A percentile compares a stretch with the other conserved stretches of the same genome.
phyloP scores from a whole-genome alignment of 768 basidiomycete genomes.

The Leucocoprinus leucothites region DNA sequence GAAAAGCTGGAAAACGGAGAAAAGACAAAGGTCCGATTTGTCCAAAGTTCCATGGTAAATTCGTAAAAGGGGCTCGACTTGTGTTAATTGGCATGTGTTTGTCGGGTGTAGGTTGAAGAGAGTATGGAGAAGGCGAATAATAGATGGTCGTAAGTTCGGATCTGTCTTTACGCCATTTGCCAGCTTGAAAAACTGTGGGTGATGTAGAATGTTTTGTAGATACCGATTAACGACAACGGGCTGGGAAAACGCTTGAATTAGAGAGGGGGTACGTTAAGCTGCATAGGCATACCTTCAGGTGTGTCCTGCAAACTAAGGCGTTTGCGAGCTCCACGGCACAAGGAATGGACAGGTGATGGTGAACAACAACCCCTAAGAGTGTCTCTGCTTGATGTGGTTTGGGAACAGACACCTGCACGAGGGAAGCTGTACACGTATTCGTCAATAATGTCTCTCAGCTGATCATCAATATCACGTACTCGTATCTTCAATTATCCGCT shows the following conservation, averaged over 20 bases:
- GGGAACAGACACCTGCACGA: slow-evolving; percentile 26
- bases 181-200: slow-evolving; percentile 55
- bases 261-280: background rate
- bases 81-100: slow-evolving; percentile 83
- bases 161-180: slow-evolving; percentile 26
- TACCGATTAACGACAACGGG: slow-evolving; percentile 72
- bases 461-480: slow-evolving; percentile 12
- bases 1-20: slow-evolving; percentile 78
- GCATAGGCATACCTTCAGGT: slow-evolving; percentile 57
- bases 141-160: slow-evolving; percentile 39
- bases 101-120: slow-evolving; percentile 76
- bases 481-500: background rate
- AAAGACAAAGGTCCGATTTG: slow-evolving; percentile 56
- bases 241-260: slow-evolving; percentile 30
- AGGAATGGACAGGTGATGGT: slow-evolving; percentile 48
- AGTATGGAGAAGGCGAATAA: slow-evolving; percentile 50
- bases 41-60: slow-evolving; percentile 79
- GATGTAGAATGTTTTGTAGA: slow-evolving; percentile 73
- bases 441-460: background rate
- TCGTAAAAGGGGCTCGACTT: slow-evolving; percentile 71
- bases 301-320: slow-evolving; percentile 33
- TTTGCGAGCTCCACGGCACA: slow-evolving; percentile 41
- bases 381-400: slow-evolving; percentile 71
- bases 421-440: slow-evolving; percentile 21
- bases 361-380: slow-evolving; percentile 59